Evolutionary conservation across 2,329 filamentous ascomycete genomes (phyloP).

Genomic region (Dactylellina haptotyla): DNA sequence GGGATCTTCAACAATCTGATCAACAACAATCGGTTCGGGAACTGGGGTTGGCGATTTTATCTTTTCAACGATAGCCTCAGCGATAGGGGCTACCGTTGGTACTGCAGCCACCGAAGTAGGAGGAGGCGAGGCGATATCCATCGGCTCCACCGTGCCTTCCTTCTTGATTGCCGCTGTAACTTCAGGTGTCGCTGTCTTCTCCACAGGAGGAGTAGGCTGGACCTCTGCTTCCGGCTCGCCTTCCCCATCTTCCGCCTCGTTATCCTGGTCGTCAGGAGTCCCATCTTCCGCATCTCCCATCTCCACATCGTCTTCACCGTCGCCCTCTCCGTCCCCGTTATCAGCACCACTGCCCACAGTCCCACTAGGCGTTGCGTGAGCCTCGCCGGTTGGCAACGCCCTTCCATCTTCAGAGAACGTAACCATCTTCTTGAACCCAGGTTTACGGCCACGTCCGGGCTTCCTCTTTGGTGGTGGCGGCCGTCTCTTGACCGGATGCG

Average conservation of each 20-base stretch:
- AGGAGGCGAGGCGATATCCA: constrained; percentile 28
- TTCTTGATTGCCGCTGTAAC: constrained; percentile 28
- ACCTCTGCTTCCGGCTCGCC: constrained; percentile 10
- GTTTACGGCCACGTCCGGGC: constrained; percentile 56
- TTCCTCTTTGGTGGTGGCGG: constrained; percentile 57
- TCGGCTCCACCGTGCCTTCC: constrained; percentile 32
- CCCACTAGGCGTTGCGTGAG: constrained; percentile 29
- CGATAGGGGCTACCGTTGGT: constrained; percentile 8
- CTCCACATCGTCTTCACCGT: constrained; percentile 47
- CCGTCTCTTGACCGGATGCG: constrained; percentile 50
- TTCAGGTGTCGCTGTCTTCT: constrained; percentile 17
- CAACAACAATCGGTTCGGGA: not conserved
- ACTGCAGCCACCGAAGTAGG: not conserved
- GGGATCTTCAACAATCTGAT: not conserved
- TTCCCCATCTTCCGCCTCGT: constrained; percentile 29
- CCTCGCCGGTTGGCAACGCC: constrained; percentile 41
- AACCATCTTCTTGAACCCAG: constrained; percentile 57
- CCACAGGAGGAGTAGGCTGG: constrained; percentile 7
- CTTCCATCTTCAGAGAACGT: constrained; percentile 50
- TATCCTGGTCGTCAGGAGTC: constrained; percentile 46
- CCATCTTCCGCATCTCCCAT: constrained; percentile 51
- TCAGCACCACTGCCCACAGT: constrained; percentile 12
- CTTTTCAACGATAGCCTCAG: constrained; percentile 10
- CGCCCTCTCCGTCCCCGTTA: constrained; percentile 31
- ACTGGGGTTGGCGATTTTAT: constrained; percentile 8